Percentiles rank a stretch among this genome's conserved stretches.
These are phyloP conservation scores for Cutaneotrichosporon cavernicola DNA, from an alignment of 1,284 basidiomycete genomes.

Conservation along the genomic window DNA sequence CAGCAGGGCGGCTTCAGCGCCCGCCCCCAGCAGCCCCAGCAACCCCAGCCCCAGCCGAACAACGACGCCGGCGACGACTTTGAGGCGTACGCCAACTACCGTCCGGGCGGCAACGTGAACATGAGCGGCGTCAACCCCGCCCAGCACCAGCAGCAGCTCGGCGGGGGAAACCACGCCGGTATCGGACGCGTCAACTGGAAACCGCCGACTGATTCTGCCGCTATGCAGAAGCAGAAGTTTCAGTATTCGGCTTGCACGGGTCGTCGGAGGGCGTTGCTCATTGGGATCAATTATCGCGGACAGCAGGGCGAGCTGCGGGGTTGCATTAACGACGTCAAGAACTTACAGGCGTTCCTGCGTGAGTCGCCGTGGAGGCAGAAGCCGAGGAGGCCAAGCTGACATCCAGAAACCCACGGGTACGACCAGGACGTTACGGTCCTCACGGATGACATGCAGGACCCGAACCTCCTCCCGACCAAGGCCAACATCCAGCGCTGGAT, in stretches of 20 bases:
- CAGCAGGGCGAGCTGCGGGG: slow-evolving; percentile 65
- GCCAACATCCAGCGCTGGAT: slow-evolving; percentile 83
- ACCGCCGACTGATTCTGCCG: slow-evolving; percentile 2
- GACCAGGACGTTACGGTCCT: slow-evolving; percentile 84
- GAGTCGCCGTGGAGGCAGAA: background rate
- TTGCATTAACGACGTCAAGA: slow-evolving; percentile 84
- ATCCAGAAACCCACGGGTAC: slow-evolving; percentile 63
- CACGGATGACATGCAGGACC: slow-evolving; percentile 70
- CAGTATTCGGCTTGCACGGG: slow-evolving; percentile 74
- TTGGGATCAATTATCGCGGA: slow-evolving; percentile 70
- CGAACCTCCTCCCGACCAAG: slow-evolving; percentile 67
- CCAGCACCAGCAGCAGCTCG: background rate
- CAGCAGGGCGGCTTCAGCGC: slow-evolving; percentile 6
- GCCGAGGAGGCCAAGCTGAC: slow-evolving; percentile 2
- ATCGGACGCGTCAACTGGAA: background rate
- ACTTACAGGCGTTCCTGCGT: slow-evolving; percentile 68
- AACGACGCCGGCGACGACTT: slow-evolving; percentile 4
- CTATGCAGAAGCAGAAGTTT: slow-evolving; percentile 58
- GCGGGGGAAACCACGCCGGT: background rate
- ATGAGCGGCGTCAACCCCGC: background rate
- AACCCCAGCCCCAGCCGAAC: background rate
- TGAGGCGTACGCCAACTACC: slow-evolving; percentile 1
- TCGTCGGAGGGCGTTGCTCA: slow-evolving; percentile 19
- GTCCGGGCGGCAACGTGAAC: background rate
- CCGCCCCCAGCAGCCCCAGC: slow-evolving; percentile 3